These are phyloP conservation scores for Rachicladosporium sp. DNA, from an alignment of 2,329 filamentous ascomycete species.

Conservation along the genomic window DNA sequence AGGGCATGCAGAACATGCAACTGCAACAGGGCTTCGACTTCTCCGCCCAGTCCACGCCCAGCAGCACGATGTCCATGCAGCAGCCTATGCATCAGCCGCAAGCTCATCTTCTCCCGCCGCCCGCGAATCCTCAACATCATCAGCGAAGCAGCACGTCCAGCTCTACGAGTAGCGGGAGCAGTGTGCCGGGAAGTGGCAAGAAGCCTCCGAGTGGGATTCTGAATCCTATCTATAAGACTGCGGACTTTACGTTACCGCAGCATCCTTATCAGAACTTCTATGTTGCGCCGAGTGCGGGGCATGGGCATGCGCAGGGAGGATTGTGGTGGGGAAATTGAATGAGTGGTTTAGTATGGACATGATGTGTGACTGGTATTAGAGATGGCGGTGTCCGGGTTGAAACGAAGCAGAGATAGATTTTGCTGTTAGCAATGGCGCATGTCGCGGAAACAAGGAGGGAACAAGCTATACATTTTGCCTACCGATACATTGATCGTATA, in stretches of 20 bases:
- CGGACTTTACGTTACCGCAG: constrained; percentile 65
- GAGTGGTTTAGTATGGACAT: too few species aligned
- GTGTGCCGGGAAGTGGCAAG: constrained; percentile 8
- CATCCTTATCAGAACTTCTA: constrained; percentile 76
- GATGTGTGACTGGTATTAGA: too few species aligned
- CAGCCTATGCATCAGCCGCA: constrained; percentile 10
- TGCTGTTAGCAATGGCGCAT: too few species aligned
- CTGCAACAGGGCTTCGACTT: constrained; percentile 14
- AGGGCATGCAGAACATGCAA: constrained; percentile 11
- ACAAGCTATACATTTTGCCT: too few species aligned
- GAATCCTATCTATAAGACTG: constrained; percentile 59
- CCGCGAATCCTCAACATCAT: constrained; percentile 1
- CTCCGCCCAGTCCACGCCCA: constrained; percentile 6
- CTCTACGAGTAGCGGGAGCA: constrained; percentile 7
- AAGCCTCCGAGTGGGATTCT: constrained; percentile 40
- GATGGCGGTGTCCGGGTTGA: too few species aligned
- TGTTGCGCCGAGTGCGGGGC: constrained; percentile 47
- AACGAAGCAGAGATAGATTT: too few species aligned
- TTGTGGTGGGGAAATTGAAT: constrained; percentile 1
- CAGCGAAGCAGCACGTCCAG: too few species aligned
- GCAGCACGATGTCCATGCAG: constrained; percentile 11
- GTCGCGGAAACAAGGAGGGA: too few species aligned
- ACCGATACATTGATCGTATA: too few species aligned
- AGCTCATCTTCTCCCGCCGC: constrained; percentile 11
- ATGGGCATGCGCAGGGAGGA: constrained; percentile 5